Percentiles rank a stretch among this genome's conserved stretches.
Conservation (phyloP, 768 basidiomycete genomes). For the Psilocybe tampanensis region DNA sequence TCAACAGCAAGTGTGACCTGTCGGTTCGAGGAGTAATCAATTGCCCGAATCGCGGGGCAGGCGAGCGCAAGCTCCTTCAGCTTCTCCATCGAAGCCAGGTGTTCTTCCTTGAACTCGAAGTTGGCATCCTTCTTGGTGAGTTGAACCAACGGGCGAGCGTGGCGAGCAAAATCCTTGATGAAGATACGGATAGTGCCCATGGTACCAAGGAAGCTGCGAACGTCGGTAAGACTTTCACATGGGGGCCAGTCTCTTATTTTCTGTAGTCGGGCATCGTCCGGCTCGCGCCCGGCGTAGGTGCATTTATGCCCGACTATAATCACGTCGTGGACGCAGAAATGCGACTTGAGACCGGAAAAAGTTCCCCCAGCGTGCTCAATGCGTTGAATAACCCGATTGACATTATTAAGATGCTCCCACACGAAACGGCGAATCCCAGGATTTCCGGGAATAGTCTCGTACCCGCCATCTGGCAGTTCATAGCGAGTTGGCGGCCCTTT, state of each 20-base stretch:
- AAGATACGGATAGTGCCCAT: conserved; percentile 26
- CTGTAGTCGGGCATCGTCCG: conserved; percentile 19
- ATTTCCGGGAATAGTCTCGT: conserved; percentile 15
- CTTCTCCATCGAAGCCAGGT: conserved; percentile 16
- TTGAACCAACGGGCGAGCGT: conserved; percentile 20
- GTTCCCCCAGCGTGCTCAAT: conserved; percentile 24
- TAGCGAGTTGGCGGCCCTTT: conserved; percentile 25
- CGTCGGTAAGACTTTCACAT: neutral
- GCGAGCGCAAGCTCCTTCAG: neutral
- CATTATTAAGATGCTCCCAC: conserved; percentile 4
- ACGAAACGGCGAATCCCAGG: no score
- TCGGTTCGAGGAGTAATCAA: conserved; percentile 8
- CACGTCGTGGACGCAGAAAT: conserved; percentile 1
- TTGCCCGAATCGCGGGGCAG: conserved; percentile 10
- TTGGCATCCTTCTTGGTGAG: conserved; percentile 24
- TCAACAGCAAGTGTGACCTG: conserved; percentile 17
- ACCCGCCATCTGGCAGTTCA: conserved; percentile 20
- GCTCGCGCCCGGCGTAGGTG: conserved; percentile 31
- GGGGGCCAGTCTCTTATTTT: conserved; percentile 22
- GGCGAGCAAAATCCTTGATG: conserved; percentile 25
- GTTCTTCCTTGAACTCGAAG: conserved; percentile 29
- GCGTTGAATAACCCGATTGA: conserved; percentile 5
- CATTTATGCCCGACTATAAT: conserved; percentile 29
- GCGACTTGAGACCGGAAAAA: conserved; percentile 33
- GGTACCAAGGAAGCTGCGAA: conserved; percentile 28